Evolutionary conservation across 306 rosid species (phyloP).

Genomic region (Herpetospermum pedunculosum): DNA sequence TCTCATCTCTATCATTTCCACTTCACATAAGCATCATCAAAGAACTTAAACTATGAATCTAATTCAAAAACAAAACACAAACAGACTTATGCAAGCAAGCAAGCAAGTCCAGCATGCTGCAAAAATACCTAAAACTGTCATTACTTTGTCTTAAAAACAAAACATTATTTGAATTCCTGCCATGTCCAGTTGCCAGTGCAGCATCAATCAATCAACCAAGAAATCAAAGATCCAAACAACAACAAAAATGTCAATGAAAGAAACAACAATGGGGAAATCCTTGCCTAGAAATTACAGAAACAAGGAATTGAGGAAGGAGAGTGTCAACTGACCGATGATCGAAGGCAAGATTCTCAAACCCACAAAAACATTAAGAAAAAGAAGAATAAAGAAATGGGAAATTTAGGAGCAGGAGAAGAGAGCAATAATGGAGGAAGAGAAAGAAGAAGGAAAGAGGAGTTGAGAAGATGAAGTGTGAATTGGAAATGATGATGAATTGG

Average conservation of each 20-base stretch:
- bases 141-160: not conserved
- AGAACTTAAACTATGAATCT: not conserved
- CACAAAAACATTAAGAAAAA: not conserved
- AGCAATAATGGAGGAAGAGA: conserved; percentile 5
- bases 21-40: not conserved
- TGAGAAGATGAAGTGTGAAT: not conserved
- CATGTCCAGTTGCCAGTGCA: not conserved
- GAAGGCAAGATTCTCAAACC: conserved; percentile 11
- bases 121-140: not conserved
- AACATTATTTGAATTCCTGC: not conserved
- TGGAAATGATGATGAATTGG: conserved; percentile 4
- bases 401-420: not conserved
- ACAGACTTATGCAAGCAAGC: not conserved
- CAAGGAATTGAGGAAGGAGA: not conserved
- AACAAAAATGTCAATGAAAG: not conserved
- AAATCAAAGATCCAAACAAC: conserved; percentile 1
- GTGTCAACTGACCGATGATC: conserved; percentile 3
- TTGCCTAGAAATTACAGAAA: not conserved
- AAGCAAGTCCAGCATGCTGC: not conserved
- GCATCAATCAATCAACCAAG: not conserved
- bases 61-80: not conserved
- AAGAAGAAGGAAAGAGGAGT: not conserved
- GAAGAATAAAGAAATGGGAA: not conserved
- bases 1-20: not conserved
- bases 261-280: not conserved